phyloP scores from a whole-genome alignment of 805 yeast species.

The Spencermartinsiella europaea region DNA sequence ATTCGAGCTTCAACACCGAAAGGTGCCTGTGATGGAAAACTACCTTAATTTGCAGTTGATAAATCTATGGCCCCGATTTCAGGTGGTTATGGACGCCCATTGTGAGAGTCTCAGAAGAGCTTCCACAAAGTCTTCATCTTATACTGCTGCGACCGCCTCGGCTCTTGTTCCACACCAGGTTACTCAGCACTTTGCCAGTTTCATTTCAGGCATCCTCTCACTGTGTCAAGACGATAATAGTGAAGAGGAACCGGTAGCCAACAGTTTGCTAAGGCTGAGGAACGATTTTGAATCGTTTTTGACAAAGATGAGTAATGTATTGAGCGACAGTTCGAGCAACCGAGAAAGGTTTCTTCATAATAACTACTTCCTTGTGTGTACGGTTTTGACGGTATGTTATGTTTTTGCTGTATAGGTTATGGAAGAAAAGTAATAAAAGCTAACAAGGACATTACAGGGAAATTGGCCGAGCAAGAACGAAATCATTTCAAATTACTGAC shows the following conservation, averaged over 20 bases:
- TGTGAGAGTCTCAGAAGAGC: slow-evolving; percentile 64
- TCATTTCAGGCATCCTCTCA: slow-evolving; percentile 64
- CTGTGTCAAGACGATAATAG: slow-evolving; percentile 37
- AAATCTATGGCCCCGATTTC: slow-evolving; percentile 82
- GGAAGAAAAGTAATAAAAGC: background rate
- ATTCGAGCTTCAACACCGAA: slow-evolving; percentile 60
- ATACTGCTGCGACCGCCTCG: slow-evolving; percentile 29
- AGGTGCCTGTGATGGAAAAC: slow-evolving; percentile 65
- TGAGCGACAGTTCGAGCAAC: slow-evolving; percentile 30
- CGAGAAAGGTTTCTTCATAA: slow-evolving; percentile 69
- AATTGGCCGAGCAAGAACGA: slow-evolving; percentile 39
- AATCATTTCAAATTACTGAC: slow-evolving; percentile 42
- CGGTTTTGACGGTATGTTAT: slow-evolving; percentile 37
- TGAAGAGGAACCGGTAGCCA: slow-evolving; percentile 64
- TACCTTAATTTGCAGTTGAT: slow-evolving; percentile 63
- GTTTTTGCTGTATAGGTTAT: background rate
- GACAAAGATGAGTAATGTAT: slow-evolving; percentile 56
- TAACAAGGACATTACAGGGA: slow-evolving; percentile 37
- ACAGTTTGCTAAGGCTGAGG: slow-evolving; percentile 61
- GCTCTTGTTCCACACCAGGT: slow-evolving; percentile 50
- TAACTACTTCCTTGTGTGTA: slow-evolving; percentile 60
- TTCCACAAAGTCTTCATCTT: slow-evolving; percentile 33
- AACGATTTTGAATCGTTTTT: slow-evolving; percentile 75
- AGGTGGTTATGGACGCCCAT: slow-evolving; percentile 67
- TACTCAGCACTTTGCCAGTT: slow-evolving; percentile 75